These are phyloP conservation scores for Ustilago vetiveriae DNA, from an alignment of 1,284 basidiomycete species.

Conservation along the genomic window DNA sequence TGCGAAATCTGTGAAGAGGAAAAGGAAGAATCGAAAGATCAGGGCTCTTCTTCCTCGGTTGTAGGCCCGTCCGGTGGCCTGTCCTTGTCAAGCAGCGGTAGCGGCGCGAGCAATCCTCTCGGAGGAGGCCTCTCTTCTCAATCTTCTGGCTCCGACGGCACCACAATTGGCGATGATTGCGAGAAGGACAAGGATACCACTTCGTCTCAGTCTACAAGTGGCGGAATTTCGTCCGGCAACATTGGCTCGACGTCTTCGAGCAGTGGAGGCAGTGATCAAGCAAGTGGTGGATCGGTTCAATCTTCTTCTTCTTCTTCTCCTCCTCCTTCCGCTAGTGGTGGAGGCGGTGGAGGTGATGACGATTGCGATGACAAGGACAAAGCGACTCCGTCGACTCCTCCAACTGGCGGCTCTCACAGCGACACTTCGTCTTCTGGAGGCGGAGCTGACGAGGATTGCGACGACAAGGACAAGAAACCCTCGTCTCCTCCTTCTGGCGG, in stretches of 20 bases:
- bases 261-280: background rate
- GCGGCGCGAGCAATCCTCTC: background rate
- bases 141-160: background rate
- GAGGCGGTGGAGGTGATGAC: no score
- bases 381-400: background rate
- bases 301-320: background rate
- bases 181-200: constrained; percentile 2
- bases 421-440: background rate
- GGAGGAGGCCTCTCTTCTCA: background rate
- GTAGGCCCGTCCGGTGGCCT: no score
- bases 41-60: no score
- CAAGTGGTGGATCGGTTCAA: background rate
- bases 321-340: background rate
- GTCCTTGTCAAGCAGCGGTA: no score
- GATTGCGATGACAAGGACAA: background rate
- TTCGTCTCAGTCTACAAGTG: constrained; percentile 2
- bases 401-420: background rate
- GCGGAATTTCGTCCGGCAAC: constrained; percentile 7
- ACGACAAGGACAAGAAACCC: background rate
- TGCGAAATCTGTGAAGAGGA: no score
- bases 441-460: background rate
- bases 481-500: background rate
- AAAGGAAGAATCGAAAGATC: no score
- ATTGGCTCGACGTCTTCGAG: background rate
- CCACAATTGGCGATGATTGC: constrained; percentile 5